Evolutionary conservation across 2,329 filamentous ascomycete species (phyloP).

Genomic region (Venturiaceae sp.): DNA sequence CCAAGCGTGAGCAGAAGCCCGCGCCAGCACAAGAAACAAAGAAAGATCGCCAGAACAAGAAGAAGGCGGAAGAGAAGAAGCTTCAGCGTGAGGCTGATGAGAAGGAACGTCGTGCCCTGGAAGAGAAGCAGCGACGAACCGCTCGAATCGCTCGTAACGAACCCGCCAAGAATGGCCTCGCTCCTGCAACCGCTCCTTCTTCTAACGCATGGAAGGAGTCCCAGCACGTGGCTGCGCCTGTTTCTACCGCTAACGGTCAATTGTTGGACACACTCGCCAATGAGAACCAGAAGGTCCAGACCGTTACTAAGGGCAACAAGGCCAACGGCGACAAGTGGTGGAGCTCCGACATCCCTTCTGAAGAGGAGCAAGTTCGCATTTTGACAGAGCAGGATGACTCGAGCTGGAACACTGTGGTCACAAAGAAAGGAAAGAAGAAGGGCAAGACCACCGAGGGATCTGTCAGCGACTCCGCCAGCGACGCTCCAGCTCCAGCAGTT

Average conservation of each 20-base stretch:
- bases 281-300: slow-evolving; percentile 21
- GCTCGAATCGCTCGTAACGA: slow-evolving; percentile 77
- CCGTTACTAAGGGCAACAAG: slow-evolving; percentile 20
- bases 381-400: slow-evolving; percentile 36
- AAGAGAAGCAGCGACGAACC: slow-evolving; percentile 74
- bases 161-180: slow-evolving; percentile 67
- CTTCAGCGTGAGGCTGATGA: slow-evolving; percentile 66
- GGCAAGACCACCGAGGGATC: background rate
- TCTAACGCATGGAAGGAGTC: slow-evolving; percentile 45
- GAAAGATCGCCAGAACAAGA: slow-evolving; percentile 89
- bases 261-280: slow-evolving; percentile 43
- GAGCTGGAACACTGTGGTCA: slow-evolving; percentile 52
- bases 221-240: slow-evolving; percentile 15
- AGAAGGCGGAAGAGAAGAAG: slow-evolving; percentile 78
- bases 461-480: background rate
- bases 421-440: slow-evolving; percentile 42
- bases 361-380: slow-evolving; percentile 51
- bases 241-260: slow-evolving; percentile 13
- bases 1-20: slow-evolving; percentile 49
- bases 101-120: slow-evolving; percentile 61
- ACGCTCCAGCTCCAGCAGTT: background rate
- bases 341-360: slow-evolving; percentile 39
- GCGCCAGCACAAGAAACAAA: slow-evolving; percentile 60
- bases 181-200: slow-evolving; percentile 34
- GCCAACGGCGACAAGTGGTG: slow-evolving; percentile 24